Base-by-base conservation (phyloP, 2,329 filamentous ascomycete species). In the Furcasterigmium furcatum region DNA sequence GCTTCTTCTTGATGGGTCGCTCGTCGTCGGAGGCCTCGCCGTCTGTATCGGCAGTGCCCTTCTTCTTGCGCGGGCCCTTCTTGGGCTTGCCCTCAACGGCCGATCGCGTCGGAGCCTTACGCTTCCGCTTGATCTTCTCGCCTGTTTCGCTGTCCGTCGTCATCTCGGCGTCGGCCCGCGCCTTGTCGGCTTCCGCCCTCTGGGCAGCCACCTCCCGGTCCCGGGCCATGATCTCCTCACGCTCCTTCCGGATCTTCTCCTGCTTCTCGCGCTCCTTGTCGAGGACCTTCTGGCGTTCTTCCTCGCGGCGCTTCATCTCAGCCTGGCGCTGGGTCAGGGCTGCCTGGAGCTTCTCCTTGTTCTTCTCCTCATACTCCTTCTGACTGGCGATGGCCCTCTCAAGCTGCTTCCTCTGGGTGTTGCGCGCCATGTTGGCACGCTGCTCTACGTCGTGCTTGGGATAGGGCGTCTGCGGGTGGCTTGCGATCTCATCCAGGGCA, bases 341-440 rank as follows among this genome's bases (percentile, higher is more conserved):
- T 44, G 90, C 84, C 50, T 87, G 81, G 4, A 97, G 80, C 65
- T 94, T 95, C 57, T 87, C 83, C 29, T 91, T 89, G 62, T 97
- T 96, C 72, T 88, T 90, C 57, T 91, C 86, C 64, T 99, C 94
- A 65, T 95, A 97, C 52, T 95, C 88, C 51, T 82, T 85, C 64
- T 99, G 94, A 54, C 82, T 86, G 53, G 89, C 84, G 40, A 92
- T 81, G 5, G 88, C 87, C 57, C 91, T 84, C 58, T 95, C 89
- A 12, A 99, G 80, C 64, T 99, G 92, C 58, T 89, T 91, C 53
- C 88, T 86, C 70, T 96, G 89, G 1, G 95, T 99, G 63, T 96
- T 96, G 49, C 87, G 85, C 53, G 90, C 91, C 94, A 99, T 99
- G 74, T 89, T 95, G 36, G 94, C 92, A 60, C 95, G 90, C 67